Percentiles rank a stretch among this genome's conserved stretches.
Conservation (phyloP, 345 rosid genomes). For the Cardiospermum halicacabum region DNA sequence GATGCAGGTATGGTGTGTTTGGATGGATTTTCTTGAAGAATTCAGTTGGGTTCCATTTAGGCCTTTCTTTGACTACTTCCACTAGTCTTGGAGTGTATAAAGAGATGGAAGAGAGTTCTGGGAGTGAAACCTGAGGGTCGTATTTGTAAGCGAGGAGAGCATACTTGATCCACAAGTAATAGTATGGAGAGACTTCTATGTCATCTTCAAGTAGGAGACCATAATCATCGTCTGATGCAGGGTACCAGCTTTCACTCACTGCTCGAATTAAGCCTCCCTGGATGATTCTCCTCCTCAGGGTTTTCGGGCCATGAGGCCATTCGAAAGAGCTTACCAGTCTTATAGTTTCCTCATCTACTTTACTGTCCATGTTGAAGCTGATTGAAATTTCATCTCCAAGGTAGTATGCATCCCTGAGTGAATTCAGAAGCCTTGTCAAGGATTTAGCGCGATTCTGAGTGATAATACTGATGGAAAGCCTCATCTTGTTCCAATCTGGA, state of each 20-base stretch:
- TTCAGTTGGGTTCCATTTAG: conserved; percentile 86
- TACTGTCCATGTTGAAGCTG: conserved; percentile 94
- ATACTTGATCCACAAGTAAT: conserved; percentile 92
- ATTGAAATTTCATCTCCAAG: conserved; percentile 76
- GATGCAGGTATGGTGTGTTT: conserved; percentile 92
- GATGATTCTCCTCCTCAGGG: conserved; percentile 86
- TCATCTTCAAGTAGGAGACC: conserved; percentile 94
- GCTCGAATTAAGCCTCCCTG: conserved; percentile 99
- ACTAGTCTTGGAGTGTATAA: conserved; percentile 86
- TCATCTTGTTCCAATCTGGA: conserved; percentile 97
- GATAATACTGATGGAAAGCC: conserved; percentile 79
- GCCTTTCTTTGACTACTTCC: conserved; percentile 95
- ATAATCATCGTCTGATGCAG: conserved; percentile 78
- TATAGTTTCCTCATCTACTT: conserved; percentile 84
- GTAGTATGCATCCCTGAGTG: conserved; percentile 75
- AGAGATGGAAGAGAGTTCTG: conserved; percentile 85
- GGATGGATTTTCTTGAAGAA: conserved; percentile 85
- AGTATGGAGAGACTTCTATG: conserved; percentile 94
- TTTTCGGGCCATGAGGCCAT: conserved; percentile 94
- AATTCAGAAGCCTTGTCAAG: conserved; percentile 64
- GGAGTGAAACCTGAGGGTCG: conserved; percentile 77
- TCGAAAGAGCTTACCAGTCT: conserved; percentile 62
- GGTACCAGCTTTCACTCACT: conserved; percentile 99
- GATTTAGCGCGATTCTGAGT: conserved; percentile 82
- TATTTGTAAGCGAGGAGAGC: conserved; percentile 89